Evolutionary conservation across 176 grass and related monocot species (phyloP).

Genomic region (Oryza nivara): DNA sequence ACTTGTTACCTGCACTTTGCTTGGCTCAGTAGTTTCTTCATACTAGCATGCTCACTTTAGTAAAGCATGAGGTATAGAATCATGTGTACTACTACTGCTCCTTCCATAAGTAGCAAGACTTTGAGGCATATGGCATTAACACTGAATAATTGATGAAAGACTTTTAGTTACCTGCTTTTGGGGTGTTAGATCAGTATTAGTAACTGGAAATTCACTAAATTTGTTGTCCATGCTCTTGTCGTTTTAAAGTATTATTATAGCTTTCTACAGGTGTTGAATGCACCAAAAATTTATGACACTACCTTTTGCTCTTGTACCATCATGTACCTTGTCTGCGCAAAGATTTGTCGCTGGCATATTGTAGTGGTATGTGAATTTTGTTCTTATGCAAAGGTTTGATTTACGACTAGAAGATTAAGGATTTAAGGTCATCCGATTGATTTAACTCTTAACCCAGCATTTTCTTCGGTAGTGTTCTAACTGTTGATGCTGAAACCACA

Average conservation of each 20-base stretch:
- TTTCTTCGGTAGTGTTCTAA: not conserved
- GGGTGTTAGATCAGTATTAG: not conserved
- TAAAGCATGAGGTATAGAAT: not conserved
- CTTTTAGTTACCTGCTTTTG: not conserved
- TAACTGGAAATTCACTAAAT: slow-evolving; percentile 11
- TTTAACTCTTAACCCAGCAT: not conserved
- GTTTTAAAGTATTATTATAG: not conserved
- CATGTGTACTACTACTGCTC: not conserved
- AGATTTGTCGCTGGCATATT: not conserved
- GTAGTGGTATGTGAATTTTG: slow-evolving; percentile 19
- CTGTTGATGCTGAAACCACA: not conserved
- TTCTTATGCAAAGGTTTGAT: slow-evolving; percentile 27
- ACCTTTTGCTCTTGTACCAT: slow-evolving; percentile 14
- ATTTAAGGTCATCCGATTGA: slow-evolving; percentile 13
- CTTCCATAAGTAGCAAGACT: not conserved
- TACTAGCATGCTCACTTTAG: not conserved
- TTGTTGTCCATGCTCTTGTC: not conserved
- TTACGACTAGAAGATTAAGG: not conserved
- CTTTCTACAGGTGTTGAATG: not conserved
- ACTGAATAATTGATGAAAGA: not conserved
- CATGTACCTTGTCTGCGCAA: slow-evolving; percentile 20
- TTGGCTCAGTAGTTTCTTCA: not conserved
- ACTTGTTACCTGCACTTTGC: not conserved
- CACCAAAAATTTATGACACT: slow-evolving; percentile 21
- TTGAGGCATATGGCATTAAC: not conserved